Conservation (phyloP, 768 basidiomycete species). For the Phylloporus arenicola region DNA sequence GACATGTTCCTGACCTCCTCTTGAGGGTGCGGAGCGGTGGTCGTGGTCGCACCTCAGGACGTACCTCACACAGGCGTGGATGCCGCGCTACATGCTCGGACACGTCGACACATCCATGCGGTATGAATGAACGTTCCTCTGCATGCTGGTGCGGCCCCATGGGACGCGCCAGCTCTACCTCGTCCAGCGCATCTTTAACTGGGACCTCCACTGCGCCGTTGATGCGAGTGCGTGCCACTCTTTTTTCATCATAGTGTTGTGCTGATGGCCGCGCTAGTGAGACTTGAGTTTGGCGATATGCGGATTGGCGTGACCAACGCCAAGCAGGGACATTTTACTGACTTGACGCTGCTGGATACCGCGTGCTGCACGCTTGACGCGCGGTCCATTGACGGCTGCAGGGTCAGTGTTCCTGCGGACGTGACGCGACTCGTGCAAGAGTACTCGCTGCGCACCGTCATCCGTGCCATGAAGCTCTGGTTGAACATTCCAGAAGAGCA, state of each 20-base stretch:
- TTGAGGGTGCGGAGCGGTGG: not conserved
- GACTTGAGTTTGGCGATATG: not conserved
- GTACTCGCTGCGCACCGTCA: constrained; percentile 3
- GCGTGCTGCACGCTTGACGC: not conserved
- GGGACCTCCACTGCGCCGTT: not conserved
- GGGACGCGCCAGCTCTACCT: constrained; percentile 2
- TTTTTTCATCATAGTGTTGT: not conserved
- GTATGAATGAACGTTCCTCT: constrained; percentile 7
- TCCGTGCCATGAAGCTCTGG: constrained; percentile 1
- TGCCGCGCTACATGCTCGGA: constrained; percentile 6
- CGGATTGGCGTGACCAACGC: not conserved
- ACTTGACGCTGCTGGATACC: constrained; percentile 1
- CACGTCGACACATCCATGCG: not conserved
- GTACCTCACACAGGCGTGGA: constrained; percentile 10
- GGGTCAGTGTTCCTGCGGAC: constrained; percentile 1
- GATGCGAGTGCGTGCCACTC: not conserved
- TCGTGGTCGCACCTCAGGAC: constrained; percentile 1
- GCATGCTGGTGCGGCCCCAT: not conserved
- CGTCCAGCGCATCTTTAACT: constrained; percentile 3
- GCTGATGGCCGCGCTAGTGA: not conserved
- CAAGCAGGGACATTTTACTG: not conserved
- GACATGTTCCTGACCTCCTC: constrained; percentile 55
- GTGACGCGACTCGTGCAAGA: constrained; percentile 3
- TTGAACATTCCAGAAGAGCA: not conserved
- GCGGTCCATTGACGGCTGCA: not conserved